phyloP scores from a whole-genome alignment of 495 filamentous ascomycete genomes.

The Penicillium atrosanguineum region DNA sequence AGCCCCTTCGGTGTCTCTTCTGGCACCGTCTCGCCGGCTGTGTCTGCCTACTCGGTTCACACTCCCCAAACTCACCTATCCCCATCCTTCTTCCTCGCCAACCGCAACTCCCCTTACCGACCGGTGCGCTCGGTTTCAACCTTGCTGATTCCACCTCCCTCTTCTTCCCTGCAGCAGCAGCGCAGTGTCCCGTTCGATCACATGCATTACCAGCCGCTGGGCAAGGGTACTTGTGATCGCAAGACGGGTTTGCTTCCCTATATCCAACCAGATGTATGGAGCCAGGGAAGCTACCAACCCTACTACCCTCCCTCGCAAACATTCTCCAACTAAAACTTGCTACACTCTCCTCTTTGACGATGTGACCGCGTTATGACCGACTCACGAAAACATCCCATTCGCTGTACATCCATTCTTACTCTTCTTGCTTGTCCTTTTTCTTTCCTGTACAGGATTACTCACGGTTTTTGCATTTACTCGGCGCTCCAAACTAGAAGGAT shows the following conservation, averaged over 20 bases:
- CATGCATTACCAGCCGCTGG: constrained; percentile 95
- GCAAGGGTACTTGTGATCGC: constrained; percentile 69
- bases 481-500: constrained; percentile 36
- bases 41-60: constrained; percentile 41
- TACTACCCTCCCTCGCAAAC: constrained; percentile 43
- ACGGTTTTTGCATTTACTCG: constrained; percentile 27
- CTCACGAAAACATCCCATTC: constrained; percentile 22
- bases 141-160: constrained; percentile 82
- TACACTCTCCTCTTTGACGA: constrained; percentile 17
- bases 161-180: constrained; percentile 72
- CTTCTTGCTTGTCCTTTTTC: constrained; percentile 3
- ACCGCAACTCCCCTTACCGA: constrained; percentile 82
- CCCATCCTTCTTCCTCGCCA: constrained; percentile 59
- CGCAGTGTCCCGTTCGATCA: constrained; percentile 63
- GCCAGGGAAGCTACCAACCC: constrained; percentile 33
- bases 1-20: constrained; percentile 39
- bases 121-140: constrained; percentile 87
- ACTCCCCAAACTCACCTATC: constrained; percentile 57
- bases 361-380: constrained; percentile 24
- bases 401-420: constrained; percentile 29
- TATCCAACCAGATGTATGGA: constrained; percentile 48
- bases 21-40: constrained; percentile 38
- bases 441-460: constrained; percentile 18
- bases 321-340: constrained; percentile 24
- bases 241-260: constrained; percentile 84